These are phyloP conservation scores for Brassica rapa DNA, from an alignment of 345 rosid genomes.

Conservation along the genomic window DNA sequence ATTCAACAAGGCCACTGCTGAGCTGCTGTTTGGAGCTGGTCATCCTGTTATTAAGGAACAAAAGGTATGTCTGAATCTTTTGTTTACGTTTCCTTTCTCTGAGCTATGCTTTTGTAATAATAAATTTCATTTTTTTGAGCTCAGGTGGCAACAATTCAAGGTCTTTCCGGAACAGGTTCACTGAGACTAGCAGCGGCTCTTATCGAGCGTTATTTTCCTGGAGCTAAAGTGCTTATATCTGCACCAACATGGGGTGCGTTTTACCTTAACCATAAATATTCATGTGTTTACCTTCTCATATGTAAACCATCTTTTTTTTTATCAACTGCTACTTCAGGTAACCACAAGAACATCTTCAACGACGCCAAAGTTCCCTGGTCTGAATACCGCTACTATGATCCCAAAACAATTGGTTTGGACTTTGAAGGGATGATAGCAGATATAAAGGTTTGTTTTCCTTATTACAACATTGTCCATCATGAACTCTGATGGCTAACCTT, in stretches of 20 bases:
- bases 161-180: slow-evolving; percentile 98
- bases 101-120: not conserved
- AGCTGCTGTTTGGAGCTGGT: slow-evolving; percentile 80
- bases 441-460: slow-evolving; percentile 63
- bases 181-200: slow-evolving; percentile 91
- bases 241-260: slow-evolving; percentile 89
- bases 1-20: slow-evolving; percentile 91
- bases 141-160: slow-evolving; percentile 97
- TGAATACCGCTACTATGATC: slow-evolving; percentile 93
- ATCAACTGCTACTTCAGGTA: slow-evolving; percentile 53
- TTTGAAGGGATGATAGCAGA: slow-evolving; percentile 97
- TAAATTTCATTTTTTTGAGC: too few relatives aligned
- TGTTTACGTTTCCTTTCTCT: not conserved
- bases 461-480: not conserved
- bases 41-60: slow-evolving; percentile 69
- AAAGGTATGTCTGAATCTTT: slow-evolving; percentile 52
- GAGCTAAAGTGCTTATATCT: slow-evolving; percentile 85
- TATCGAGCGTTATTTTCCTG: slow-evolving; percentile 87
- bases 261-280: slow-evolving; percentile 12
- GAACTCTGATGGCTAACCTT: not conserved
- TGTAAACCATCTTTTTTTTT: not conserved
- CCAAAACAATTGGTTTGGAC: slow-evolving; percentile 96
- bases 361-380: slow-evolving; percentile 98
- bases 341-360: slow-evolving; percentile 95
- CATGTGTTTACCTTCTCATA: not conserved